phyloP scores from a whole-genome alignment of 345 rosid species.

The Heritiera fomes region DNA sequence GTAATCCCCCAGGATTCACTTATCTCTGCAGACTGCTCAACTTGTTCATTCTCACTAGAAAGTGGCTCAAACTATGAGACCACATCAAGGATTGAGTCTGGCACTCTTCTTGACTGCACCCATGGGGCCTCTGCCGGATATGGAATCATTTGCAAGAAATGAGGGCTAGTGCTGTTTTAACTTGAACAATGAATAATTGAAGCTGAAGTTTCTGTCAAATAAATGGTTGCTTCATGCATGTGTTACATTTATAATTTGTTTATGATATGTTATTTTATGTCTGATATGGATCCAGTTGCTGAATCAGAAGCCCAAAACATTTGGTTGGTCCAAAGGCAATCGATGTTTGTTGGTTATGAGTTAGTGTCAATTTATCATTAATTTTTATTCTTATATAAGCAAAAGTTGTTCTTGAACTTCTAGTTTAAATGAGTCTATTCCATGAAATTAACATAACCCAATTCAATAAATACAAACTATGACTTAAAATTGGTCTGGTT shows the following conservation, averaged over 20 bases:
- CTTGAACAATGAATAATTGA: background rate
- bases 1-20: too few relatives aligned
- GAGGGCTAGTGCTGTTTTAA: background rate
- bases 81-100: background rate
- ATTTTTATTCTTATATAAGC: background rate
- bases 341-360: background rate
- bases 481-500: too few relatives aligned
- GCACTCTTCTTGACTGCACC: background rate
- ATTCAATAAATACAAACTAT: background rate
- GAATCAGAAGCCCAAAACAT: background rate
- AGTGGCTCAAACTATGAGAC: background rate
- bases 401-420: background rate
- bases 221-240: background rate
- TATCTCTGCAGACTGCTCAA: conserved; percentile 40
- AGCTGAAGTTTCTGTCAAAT: background rate
- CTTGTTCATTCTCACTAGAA: conserved; percentile 42
- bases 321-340: background rate
- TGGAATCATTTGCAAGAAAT: background rate
- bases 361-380: background rate
- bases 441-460: background rate
- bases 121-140: background rate
- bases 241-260: background rate
- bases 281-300: background rate
- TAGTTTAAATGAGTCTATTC: background rate
- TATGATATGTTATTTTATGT: background rate